Base-by-base conservation (phyloP, 371 early-diverging fungal genomes). In the Mortierella sp. region DNA sequence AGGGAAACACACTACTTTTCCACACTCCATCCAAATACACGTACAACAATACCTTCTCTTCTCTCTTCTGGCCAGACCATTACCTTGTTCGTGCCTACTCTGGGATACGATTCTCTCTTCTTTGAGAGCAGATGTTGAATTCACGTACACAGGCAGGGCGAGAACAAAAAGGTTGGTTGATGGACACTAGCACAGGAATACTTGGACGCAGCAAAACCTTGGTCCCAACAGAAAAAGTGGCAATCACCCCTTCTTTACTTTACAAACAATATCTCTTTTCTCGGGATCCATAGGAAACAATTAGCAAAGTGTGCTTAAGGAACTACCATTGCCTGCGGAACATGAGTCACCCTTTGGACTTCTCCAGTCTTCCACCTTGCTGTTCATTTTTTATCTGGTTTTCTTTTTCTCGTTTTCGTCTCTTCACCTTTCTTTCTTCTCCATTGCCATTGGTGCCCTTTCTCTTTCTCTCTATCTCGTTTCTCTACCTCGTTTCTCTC, bases 1-100 rank as follows among this genome's bases (percentile, higher is more conserved):
- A 14, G 37, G 68, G 68, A 58, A 58, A 19, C 66, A 66, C 16
- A 16, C 43, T 40, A 69, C 69, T 19, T 52, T 53, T 29, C 52
- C 69, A 68, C 39, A 50, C 37, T 68, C 48, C 52, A 22, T 52
- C 52, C 52, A 52, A 52, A 19, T 43, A 66, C 44, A 44, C 19
- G 66, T 66, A 43, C 44, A 45, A 29, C 9, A 31, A 22, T 66
- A 44, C 44, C 0, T 44, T 24, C 24, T 34, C 29, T 47, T 34
- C 29, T 26, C 11, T 3, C 19, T 41, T 43, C 24, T n/a, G n/a
- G n/a, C n/a, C n/a, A n/a, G n/a, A n/a, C n/a, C n/a, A n/a, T n/a
- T n/a, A n/a, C n/a, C n/a, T n/a, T n/a, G n/a, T n/a, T n/a, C n/a
- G n/a, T n/a, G n/a, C n/a, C n/a, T n/a, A n/a, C n/a, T n/a, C n/a